Evolutionary conservation across 768 basidiomycete species (phyloP), one percentile per base, ranked within the genome.

Genomic region (Dentipellis sp.): DNA sequence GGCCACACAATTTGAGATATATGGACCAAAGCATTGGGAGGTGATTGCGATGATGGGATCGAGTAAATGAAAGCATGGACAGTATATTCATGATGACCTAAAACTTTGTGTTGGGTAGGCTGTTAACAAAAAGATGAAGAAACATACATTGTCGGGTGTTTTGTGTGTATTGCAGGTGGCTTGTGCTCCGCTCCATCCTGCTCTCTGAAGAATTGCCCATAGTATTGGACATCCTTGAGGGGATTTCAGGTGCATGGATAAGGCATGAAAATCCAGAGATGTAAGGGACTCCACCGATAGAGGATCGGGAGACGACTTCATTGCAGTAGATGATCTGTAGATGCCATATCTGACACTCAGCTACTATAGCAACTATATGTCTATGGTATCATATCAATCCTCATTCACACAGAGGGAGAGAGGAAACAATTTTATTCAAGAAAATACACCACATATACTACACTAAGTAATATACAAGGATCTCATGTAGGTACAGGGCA

Each of bases 11-110:
- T 29, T 52, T 52, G 10, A 56, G 50, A 38, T 35, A 56, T 0
- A 56, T 56, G 3, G 50, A 45, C 50, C 50, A 52, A 12, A 56
- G 2, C 16, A 34, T 46, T n/a, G 50, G 34, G 12, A 55, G 29
- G 22, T 3, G 37, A 34, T n/a, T 40, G 37, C 16, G 47, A 21
- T 14, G 50, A 17, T n/a, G 21, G 9, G 50, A 56, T 29, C 10
- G 10, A 34, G 49, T 22, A 14, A 17, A 40, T 22, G 10, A 14
- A 12, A 10, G 22, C 39, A 10, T 10, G 10, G 12, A 16, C 2
- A 47, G 10, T 10, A 47, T 47, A 4, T 47, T 14, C 46, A 47
- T n/a, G n/a, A n/a, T n/a, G n/a, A n/a, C n/a, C n/a, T n/a, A n/a
- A n/a, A n/a, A n/a, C n/a, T n/a, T n/a, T 11, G 46, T 17, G 10